Evolutionary conservation across 352 stramenopile species (phyloP).

Genomic region (Globisporangium solare): DNA sequence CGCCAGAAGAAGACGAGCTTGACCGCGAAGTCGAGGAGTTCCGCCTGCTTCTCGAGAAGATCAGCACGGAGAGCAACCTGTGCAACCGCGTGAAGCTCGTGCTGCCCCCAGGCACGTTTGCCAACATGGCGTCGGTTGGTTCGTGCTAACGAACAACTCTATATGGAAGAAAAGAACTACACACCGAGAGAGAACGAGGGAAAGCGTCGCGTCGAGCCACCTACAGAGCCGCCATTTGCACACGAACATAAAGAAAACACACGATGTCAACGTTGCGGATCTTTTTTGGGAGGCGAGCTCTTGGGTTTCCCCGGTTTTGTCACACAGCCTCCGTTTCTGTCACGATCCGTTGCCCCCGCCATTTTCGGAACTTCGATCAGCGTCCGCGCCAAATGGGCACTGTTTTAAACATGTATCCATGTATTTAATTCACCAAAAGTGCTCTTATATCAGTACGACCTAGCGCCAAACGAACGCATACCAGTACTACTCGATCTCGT

Average conservation of each 20-base stretch:
- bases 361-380: conserved; percentile 1
- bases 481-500: too few relatives aligned
- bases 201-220: too few relatives aligned
- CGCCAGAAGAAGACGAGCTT: conserved; percentile 47
- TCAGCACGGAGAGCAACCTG: conserved; percentile 49
- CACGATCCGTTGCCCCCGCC: conserved; percentile 1
- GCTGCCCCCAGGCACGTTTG: conserved; percentile 60
- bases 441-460: conserved; percentile 1
- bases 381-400: neutral
- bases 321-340: too few relatives aligned
- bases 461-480: neutral
- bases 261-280: too few relatives aligned
- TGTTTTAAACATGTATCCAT: too few relatives aligned
- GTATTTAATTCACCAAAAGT: too few relatives aligned
- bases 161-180: too few relatives aligned
- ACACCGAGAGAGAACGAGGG: too few relatives aligned
- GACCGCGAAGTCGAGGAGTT: conserved; percentile 80
- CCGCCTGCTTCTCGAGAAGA: conserved; percentile 62
- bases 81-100: conserved; percentile 65
- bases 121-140: conserved; percentile 15
- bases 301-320: too few relatives aligned
- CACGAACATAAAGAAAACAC: neutral
- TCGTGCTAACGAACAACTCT: conserved; percentile 3
- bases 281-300: too few relatives aligned
- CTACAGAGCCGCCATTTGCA: neutral